phyloP scores from a whole-genome alignment of 1,139 yeast species.

The Kodamaea ohmeri region DNA sequence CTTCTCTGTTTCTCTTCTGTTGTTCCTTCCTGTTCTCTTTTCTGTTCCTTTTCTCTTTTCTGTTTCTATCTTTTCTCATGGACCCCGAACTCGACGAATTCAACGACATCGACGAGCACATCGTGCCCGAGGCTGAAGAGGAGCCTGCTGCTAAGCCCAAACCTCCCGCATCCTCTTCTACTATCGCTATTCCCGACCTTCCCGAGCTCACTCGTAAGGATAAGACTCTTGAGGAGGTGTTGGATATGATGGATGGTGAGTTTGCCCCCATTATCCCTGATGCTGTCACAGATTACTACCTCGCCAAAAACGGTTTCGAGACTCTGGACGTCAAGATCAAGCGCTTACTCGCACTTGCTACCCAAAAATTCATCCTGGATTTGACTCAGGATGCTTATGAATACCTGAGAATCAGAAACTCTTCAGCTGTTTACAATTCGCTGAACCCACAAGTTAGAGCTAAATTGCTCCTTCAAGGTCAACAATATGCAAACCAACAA shows the following conservation, averaged over 20 bases:
- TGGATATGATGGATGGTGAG: slow-evolving; percentile 82
- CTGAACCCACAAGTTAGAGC: slow-evolving; percentile 87
- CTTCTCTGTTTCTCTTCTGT: too few relatives aligned
- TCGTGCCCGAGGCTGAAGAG: too few relatives aligned
- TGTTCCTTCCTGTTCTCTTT: too few relatives aligned
- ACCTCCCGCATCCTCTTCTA: slow-evolving; percentile 11
- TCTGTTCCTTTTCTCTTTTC: neutral
- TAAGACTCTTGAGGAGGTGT: slow-evolving; percentile 79
- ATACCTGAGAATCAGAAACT: slow-evolving; percentile 83
- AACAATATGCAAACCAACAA: slow-evolving; percentile 52
- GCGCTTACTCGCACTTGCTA: slow-evolving; percentile 85
- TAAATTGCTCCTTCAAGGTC: slow-evolving; percentile 70
- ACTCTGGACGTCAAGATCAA: slow-evolving; percentile 78
- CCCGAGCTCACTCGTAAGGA: slow-evolving; percentile 81
- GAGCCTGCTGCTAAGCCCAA: slow-evolving; percentile 2
- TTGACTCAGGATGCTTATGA: slow-evolving; percentile 97
- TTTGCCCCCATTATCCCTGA: slow-evolving; percentile 97
- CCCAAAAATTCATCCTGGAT: slow-evolving; percentile 92
- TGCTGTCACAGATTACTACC: slow-evolving; percentile 92
- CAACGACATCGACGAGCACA: slow-evolving; percentile 17
- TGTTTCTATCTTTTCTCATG: neutral
- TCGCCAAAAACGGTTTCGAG: slow-evolving; percentile 85
- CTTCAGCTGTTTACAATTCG: slow-evolving; percentile 78
- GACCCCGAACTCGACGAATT: slow-evolving; percentile 35
- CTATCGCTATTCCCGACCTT: slow-evolving; percentile 41